These are phyloP conservation scores for Rubia peregrina DNA, from an alignment of 305 asterid genomes.

Conservation along the genomic window DNA sequence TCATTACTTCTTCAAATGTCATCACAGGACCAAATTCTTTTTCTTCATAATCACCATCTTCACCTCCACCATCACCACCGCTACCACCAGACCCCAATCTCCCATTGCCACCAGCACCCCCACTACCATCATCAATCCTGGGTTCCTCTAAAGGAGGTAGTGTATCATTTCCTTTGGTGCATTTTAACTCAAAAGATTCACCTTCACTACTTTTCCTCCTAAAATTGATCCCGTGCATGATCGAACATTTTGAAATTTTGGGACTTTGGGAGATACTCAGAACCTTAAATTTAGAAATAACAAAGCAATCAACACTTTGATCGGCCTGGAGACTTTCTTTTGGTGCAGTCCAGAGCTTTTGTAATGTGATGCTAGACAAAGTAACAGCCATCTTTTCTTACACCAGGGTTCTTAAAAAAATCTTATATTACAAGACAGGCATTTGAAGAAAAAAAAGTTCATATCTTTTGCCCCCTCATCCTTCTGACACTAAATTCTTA, in stretches of 20 bases:
- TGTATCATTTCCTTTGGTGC: slow-evolving; percentile 26
- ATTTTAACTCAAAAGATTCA: slow-evolving; percentile 19
- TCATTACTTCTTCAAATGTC: slow-evolving; percentile 55
- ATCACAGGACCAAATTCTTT: slow-evolving; percentile 65
- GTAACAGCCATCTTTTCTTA: slow-evolving; percentile 16
- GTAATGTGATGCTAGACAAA: slow-evolving; percentile 8
- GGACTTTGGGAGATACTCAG: slow-evolving; percentile 10
- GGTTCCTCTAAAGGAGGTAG: slow-evolving; percentile 27
- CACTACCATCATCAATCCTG: slow-evolving; percentile 34
- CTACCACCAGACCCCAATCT: slow-evolving; percentile 36
- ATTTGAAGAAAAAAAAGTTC: too few species aligned
- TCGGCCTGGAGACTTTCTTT: slow-evolving; percentile 1
- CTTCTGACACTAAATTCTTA: not conserved
- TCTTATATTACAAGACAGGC: too few species aligned
- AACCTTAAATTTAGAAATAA: slow-evolving; percentile 9
- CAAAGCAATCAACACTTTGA: not conserved
- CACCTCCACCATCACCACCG: slow-evolving; percentile 33
- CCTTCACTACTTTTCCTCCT: not conserved
- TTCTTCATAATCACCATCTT: slow-evolving; percentile 40
- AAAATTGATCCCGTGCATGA: not conserved
- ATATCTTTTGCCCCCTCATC: too few species aligned
- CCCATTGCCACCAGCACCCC: slow-evolving; percentile 45
- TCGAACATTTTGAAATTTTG: slow-evolving; percentile 13
- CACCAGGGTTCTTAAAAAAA: too few species aligned
- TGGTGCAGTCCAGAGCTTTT: not conserved